These are phyloP conservation scores for Chrysanthemum lavandulifolium DNA, from an alignment of 129 eudicot genomes.

Conservation along the genomic window DNA sequence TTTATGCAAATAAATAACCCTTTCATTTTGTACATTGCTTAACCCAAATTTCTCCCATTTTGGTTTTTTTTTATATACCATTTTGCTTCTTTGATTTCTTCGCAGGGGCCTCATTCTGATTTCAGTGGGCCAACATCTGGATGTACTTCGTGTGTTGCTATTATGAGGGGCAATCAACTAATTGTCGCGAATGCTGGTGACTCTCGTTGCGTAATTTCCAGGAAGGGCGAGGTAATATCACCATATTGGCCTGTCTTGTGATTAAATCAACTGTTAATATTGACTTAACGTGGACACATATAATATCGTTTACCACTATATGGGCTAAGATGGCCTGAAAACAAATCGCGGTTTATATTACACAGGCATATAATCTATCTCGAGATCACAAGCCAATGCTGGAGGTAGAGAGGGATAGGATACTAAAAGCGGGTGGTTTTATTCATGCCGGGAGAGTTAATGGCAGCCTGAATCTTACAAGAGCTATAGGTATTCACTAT, in stretches of 20 bases:
- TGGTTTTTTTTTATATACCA: no score
- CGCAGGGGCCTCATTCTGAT: constrained; percentile 98
- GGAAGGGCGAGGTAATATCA: constrained; percentile 88
- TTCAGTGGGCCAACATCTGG: constrained; percentile 98
- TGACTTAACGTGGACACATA: constrained; percentile 1
- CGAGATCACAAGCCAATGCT: constrained; percentile 93
- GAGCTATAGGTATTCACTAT: constrained; percentile 76
- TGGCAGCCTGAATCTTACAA: constrained; percentile 89
- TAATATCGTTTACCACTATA: no score
- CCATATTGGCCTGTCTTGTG: background rate
- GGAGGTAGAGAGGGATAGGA: constrained; percentile 89
- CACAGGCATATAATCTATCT: constrained; percentile 91
- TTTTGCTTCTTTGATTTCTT: constrained; percentile 4
- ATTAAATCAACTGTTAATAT: constrained; percentile 10
- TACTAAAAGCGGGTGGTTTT: constrained; percentile 92
- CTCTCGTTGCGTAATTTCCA: constrained; percentile 91
- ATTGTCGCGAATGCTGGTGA: constrained; percentile 97
- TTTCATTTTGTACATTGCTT: no score
- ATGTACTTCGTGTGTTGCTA: constrained; percentile 89
- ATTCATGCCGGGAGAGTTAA: constrained; percentile 95
- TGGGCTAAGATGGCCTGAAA: no score
- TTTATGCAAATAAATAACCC: no score
- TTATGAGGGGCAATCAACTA: constrained; percentile 70
- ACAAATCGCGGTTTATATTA: background rate
- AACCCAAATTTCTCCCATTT: no score